A percentile compares a stretch with the other conserved stretches of the same genome.
phyloP scores from a whole-genome alignment of 208 protist genomes.

The Entamoeba invadens region DNA sequence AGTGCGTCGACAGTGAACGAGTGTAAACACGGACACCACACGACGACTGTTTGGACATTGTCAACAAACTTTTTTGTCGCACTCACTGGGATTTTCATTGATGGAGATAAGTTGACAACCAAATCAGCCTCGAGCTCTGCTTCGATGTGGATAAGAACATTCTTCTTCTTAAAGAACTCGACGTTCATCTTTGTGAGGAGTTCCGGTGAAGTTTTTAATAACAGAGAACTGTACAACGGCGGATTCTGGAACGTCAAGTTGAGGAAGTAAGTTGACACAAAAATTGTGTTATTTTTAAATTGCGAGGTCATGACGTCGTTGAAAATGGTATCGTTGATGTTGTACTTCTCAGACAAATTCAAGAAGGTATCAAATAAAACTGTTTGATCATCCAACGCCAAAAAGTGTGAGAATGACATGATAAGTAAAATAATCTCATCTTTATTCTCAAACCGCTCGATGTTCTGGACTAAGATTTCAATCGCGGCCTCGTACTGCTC shows the following conservation, averaged over 20 bases:
- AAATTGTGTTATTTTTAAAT: background rate
- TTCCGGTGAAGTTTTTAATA: background rate
- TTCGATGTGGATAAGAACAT: background rate
- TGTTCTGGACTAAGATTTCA: background rate
- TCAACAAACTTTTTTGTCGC: background rate
- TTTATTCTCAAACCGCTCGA: background rate
- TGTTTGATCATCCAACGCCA: background rate
- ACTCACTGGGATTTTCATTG: background rate
- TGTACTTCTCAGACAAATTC: background rate
- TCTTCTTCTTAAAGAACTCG: background rate
- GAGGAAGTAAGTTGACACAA: background rate
- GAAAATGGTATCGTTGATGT: background rate
- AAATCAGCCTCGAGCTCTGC: background rate
- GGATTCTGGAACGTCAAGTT: background rate
- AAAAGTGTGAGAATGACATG: background rate
- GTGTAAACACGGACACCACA: background rate
- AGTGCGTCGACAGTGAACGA: background rate
- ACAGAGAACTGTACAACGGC: background rate
- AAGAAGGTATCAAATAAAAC: background rate
- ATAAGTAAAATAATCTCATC: background rate
- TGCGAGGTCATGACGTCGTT: background rate
- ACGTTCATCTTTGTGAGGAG: background rate
- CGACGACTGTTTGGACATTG: background rate
- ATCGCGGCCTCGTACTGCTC: background rate
- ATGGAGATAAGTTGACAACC: background rate